Conservation (phyloP, 768 basidiomycete genomes). For the Leccinum pellstonianum region DNA sequence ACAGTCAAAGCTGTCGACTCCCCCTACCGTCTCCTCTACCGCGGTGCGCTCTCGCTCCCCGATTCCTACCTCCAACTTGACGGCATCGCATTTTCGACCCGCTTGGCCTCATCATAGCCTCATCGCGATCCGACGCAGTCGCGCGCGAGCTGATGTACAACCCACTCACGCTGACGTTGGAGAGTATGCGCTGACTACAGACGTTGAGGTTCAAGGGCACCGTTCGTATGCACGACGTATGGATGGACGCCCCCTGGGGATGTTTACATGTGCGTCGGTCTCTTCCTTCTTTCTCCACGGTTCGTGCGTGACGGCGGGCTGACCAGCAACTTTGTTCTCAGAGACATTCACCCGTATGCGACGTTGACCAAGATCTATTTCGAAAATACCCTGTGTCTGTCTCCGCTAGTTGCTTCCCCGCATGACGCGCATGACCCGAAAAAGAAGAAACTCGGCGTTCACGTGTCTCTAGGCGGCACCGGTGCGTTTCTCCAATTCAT, state of each 20-base stretch:
- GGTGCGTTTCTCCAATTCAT: slow-evolving; percentile 35
- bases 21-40: slow-evolving; percentile 60
- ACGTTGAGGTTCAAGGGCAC: slow-evolving; percentile 58
- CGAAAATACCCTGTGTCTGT: slow-evolving; percentile 64
- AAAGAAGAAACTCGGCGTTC: slow-evolving; percentile 57
- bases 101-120: slow-evolving; percentile 25
- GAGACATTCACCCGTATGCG: slow-evolving; percentile 71
- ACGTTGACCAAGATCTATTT: slow-evolving; percentile 64
- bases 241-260: slow-evolving; percentile 52
- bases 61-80: slow-evolving; percentile 73
- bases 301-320: neutral
- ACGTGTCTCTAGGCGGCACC: slow-evolving; percentile 67
- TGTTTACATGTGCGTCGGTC: slow-evolving; percentile 37
- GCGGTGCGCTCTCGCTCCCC: slow-evolving; percentile 70
- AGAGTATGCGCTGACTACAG: slow-evolving; percentile 77
- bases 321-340: slow-evolving; percentile 21
- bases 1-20: neutral
- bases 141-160: slow-evolving; percentile 53
- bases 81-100: slow-evolving; percentile 66
- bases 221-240: slow-evolving; percentile 52
- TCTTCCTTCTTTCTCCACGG: neutral
- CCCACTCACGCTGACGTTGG: slow-evolving; percentile 67
- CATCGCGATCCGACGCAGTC: slow-evolving; percentile 25
- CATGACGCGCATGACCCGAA: slow-evolving; percentile 19
- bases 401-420: slow-evolving; percentile 31